A percentile compares a stretch with the other conserved stretches of the same genome.
These are phyloP conservation scores for rapeseed (Brassica napus) DNA, from an alignment of 345 rosid species.

Conservation along the genomic window Da-Ae NC_063436.1:22731501-22732000, in stretches of 20 bases:
- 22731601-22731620: constrained; percentile 35
- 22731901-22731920: constrained; percentile 40
- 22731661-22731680: constrained; percentile 49
- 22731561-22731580: constrained; percentile 55
- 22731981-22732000: constrained; percentile 32
- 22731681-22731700: constrained; percentile 71
- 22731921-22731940: constrained; percentile 39
- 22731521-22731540: constrained; percentile 63
- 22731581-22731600: constrained; percentile 74
- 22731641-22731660: constrained; percentile 55
- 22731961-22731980: constrained; percentile 40
- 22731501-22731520: constrained; percentile 48
- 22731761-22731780: constrained; percentile 88
- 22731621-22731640: constrained; percentile 44
- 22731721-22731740: constrained; percentile 86
- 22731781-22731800: constrained; percentile 91
- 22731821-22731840: constrained; percentile 80
- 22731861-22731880: constrained; percentile 50
- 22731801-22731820: constrained; percentile 76
- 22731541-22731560: constrained; percentile 52
- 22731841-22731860: constrained; percentile 87
- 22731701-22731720: constrained; percentile 68
- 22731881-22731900: constrained; percentile 21
- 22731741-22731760: constrained; percentile 89
- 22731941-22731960: constrained; percentile 42